Base-by-base conservation (phyloP, 2,329 filamentous ascomycete species). In the Pseudopithomyces chartarum region DNA sequence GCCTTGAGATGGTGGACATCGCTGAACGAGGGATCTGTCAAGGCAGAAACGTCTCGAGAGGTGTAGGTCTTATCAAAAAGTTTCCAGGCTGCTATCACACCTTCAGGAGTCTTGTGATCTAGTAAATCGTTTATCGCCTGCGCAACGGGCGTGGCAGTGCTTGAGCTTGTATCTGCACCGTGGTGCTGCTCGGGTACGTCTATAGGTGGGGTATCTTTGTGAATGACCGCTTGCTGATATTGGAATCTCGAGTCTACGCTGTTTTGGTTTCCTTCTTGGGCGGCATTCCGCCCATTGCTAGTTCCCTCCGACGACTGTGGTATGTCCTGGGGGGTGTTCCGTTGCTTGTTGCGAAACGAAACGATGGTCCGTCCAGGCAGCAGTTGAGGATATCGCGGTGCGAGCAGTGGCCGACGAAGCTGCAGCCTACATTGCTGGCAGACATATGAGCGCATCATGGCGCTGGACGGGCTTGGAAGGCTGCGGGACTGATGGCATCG, bases 371-470 rank as follows among this genome's bases (percentile, higher is more conserved):
- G 69, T 58, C 62, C 60, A 32, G 67, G 54, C 45, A 71, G 71
- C 68, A 69, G 72, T 69, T 70, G 72, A 19, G 58, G 59, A 23
- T 46, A 56, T 36, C 52, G 61, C 5, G 52, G 38, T 23, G 45
- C 45, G 6, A 43, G 36, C 38, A 51, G 44, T 56, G 59, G 67
- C 50, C 58, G 62, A 4, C 49, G 38, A 11, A 74, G 60, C 10
- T 64, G 66, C 29, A 54, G 48, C 46, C 70, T 68, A 55, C 73
- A 76, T 56, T 70, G 69, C 10, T 64, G 66, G 54, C 73, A 75
- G 22, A 75, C 57, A 56, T 75, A 71, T 5, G 70, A 65, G 63
- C 64, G 60, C 45, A 73, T 52, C 73, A 75, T 76, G 20, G 46
- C 58, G 53, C 55, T n/a, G 46, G 20, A 48, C 19, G 34, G 57